These are phyloP conservation scores for Hypoxylon sp. DNA, from an alignment of 2,329 filamentous ascomycete genomes.

Conservation along the genomic window DNA sequence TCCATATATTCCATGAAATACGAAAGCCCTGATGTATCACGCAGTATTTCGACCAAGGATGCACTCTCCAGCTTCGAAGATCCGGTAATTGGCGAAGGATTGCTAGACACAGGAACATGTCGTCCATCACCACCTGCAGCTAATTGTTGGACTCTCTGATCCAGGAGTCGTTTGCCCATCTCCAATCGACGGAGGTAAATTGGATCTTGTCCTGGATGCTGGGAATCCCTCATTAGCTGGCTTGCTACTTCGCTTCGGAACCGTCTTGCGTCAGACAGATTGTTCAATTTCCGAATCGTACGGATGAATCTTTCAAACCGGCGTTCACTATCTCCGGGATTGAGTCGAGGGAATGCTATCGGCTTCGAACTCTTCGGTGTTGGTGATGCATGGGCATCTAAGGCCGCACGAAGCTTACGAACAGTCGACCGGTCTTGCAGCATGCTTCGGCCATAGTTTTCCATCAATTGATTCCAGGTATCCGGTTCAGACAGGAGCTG, in stretches of 20 bases:
- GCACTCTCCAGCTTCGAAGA: slow-evolving; percentile 80
- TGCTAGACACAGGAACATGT: slow-evolving; percentile 51
- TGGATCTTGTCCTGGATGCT: slow-evolving; percentile 83
- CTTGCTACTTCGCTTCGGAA: slow-evolving; percentile 94
- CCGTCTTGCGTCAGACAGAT: slow-evolving; percentile 90
- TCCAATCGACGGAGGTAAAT: slow-evolving; percentile 91
- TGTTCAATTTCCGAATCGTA: slow-evolving; percentile 88
- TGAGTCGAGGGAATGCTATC: slow-evolving; percentile 83
- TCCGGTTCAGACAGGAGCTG: slow-evolving; percentile 89
- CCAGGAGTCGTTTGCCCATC: slow-evolving; percentile 89
- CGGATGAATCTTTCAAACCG: slow-evolving; percentile 96
- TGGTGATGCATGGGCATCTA: slow-evolving; percentile 95
- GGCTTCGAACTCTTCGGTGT: slow-evolving; percentile 75
- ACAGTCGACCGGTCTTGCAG: slow-evolving; percentile 97
- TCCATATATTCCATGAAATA: slow-evolving; percentile 99
- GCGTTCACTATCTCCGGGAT: slow-evolving; percentile 86
- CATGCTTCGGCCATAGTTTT: slow-evolving; percentile 87
- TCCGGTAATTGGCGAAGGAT: slow-evolving; percentile 52
- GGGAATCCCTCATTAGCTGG: slow-evolving; percentile 87
- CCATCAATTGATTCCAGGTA: slow-evolving; percentile 97
- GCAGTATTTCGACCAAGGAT: slow-evolving; percentile 86
- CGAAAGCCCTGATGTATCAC: slow-evolving; percentile 89
- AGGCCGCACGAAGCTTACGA: slow-evolving; percentile 87
- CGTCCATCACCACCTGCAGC: slow-evolving; percentile 74
- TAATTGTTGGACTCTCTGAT: slow-evolving; percentile 88